A percentile compares a stretch with the other conserved stretches of the same genome.
Conservation (phyloP, 106 monocot species). For the Vanilla planifolia region DNA sequence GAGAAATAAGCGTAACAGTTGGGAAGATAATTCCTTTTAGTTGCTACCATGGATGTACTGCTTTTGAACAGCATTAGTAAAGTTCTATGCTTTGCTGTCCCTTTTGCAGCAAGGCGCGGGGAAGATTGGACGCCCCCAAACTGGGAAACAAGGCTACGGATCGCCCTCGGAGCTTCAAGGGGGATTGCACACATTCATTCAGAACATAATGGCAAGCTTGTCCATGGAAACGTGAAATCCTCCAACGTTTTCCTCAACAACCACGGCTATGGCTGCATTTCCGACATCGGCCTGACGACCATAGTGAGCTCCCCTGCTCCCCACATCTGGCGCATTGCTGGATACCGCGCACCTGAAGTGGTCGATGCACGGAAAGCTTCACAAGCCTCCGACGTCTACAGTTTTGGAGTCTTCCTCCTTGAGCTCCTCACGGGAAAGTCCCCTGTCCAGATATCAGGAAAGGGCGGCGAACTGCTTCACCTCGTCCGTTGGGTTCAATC, state of each 20-base stretch:
- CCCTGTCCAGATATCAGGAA: constrained; percentile 21
- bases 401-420: constrained; percentile 51
- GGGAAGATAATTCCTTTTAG: too few species aligned
- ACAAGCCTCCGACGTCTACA: constrained; percentile 42
- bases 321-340: constrained; percentile 26
- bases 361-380: constrained; percentile 17
- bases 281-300: constrained; percentile 41
- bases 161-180: constrained; percentile 47
- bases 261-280: constrained; percentile 31
- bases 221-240: constrained; percentile 70
- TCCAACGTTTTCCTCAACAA: constrained; percentile 54
- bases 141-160: constrained; percentile 53
- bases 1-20: too few species aligned
- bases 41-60: too few species aligned
- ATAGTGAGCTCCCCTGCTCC: constrained; percentile 29
- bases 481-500: constrained; percentile 68
- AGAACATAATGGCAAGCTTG: constrained; percentile 30
- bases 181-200: constrained; percentile 46
- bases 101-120: constrained; percentile 32
- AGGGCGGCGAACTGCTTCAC: constrained; percentile 35
- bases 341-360: constrained; percentile 48
- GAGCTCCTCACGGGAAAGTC: constrained; percentile 56
- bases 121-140: constrained; percentile 34
- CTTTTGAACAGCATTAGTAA: too few species aligned
- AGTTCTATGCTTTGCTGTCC: too few species aligned